A percentile compares a stretch with the other conserved stretches of the same genome.
Evolutionary conservation across 225 moss, liverwort and hornwort species (phyloP).

Genomic region (Pleurozium schreberi): DNA sequence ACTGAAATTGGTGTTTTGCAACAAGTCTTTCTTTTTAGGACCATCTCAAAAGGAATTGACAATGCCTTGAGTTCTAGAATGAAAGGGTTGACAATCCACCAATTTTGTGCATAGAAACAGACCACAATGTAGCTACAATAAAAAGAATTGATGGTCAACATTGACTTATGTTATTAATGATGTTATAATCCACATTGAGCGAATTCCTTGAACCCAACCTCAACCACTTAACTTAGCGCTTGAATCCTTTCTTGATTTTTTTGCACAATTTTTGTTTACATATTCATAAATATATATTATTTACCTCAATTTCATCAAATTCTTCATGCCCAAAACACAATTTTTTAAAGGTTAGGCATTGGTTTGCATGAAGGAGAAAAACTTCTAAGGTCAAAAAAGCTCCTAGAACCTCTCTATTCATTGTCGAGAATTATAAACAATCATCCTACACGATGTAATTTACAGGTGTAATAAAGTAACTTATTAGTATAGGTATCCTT

Average conservation of each 20-base stretch:
- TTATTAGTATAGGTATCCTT: too few relatives aligned
- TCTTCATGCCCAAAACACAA: too few relatives aligned
- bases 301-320: not conserved
- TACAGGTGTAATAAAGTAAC: too few relatives aligned
- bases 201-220: not conserved
- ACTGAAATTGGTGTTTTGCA: not conserved
- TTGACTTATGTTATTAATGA: not conserved
- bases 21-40: not conserved
- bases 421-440: too few relatives aligned
- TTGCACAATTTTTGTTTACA: not conserved
- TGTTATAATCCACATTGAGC: not conserved
- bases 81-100: not conserved
- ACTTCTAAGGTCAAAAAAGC: not conserved
- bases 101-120: not conserved
- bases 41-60: not conserved
- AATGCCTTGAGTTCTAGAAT: not conserved
- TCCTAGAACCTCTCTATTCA: too few relatives aligned
- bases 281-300: not conserved
- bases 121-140: too few relatives aligned
- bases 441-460: too few relatives aligned
- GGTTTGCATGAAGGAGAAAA: not conserved
- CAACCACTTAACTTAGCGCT: rapidly evolving
- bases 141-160: not conserved
- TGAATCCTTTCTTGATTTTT: not conserved
- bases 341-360: not conserved